These are phyloP conservation scores for Vitellaria paradoxa DNA, from an alignment of 179 eudicot species.

Conservation along the genomic window DNA sequence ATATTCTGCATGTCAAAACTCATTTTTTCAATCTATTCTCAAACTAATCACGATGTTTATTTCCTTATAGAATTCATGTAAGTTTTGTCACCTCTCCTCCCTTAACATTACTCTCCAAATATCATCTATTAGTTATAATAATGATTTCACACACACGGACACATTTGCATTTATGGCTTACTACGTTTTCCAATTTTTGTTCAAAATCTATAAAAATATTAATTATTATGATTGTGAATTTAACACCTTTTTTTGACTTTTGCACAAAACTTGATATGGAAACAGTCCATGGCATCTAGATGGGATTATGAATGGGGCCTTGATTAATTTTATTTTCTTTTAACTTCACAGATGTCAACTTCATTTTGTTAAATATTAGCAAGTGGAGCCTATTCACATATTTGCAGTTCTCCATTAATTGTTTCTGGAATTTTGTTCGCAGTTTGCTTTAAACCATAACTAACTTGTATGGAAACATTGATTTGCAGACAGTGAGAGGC, in stretches of 20 bases:
- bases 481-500: slow-evolving; percentile 27
- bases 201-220: neutral
- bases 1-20: neutral
- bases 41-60: neutral
- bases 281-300: neutral
- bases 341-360: neutral
- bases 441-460: neutral
- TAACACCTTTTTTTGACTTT: neutral
- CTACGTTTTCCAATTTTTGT: neutral
- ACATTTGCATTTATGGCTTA: neutral
- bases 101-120: neutral
- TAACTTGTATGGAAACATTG: neutral
- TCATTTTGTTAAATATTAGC: neutral
- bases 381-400: neutral
- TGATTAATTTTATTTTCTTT: neutral
- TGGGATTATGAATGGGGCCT: neutral
- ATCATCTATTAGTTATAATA: neutral
- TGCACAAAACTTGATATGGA: neutral
- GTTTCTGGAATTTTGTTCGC: neutral
- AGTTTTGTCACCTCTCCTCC: neutral
- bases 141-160: neutral
- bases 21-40: neutral
- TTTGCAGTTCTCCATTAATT: neutral
- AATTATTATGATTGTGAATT: neutral
- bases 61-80: neutral